These are phyloP conservation scores for Eutrema japonicum DNA, from an alignment of 345 rosid species.

Conservation along the genomic window DNA sequence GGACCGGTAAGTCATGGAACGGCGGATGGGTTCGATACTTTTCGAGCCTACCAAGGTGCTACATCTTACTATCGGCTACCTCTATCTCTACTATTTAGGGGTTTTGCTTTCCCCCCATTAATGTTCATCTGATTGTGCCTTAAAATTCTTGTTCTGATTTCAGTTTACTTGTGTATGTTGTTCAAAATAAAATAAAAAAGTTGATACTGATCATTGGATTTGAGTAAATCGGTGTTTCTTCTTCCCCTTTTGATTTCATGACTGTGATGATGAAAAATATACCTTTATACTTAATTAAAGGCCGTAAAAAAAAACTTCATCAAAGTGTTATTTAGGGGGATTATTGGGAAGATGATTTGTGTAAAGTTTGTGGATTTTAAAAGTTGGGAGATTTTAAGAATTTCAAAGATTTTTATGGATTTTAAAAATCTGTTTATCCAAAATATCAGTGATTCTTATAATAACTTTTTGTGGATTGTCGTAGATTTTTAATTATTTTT, in stretches of 20 bases:
- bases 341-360: too few species aligned
- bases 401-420: too few species aligned
- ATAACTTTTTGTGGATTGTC: too few species aligned
- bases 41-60: slow-evolving; percentile 4
- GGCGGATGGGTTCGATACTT: slow-evolving; percentile 6
- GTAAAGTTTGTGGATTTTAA: too few species aligned
- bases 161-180: neutral
- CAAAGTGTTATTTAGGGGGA: too few species aligned
- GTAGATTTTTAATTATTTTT: too few species aligned
- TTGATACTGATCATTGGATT: neutral
- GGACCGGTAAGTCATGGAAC: slow-evolving; percentile 18
- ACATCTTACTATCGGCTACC: neutral
- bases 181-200: too few species aligned
- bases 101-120: neutral
- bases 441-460: too few species aligned
- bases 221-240: neutral
- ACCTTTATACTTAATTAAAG: too few species aligned
- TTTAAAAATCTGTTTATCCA: too few species aligned
- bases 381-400: too few species aligned
- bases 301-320: too few species aligned
- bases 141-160: neutral
- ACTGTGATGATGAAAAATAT: neutral
- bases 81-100: neutral
- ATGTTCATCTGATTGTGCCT: neutral
- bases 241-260: neutral